phyloP scores from a whole-genome alignment of 1,284 basidiomycete species.

The Leccinum subrobustum region DNA sequence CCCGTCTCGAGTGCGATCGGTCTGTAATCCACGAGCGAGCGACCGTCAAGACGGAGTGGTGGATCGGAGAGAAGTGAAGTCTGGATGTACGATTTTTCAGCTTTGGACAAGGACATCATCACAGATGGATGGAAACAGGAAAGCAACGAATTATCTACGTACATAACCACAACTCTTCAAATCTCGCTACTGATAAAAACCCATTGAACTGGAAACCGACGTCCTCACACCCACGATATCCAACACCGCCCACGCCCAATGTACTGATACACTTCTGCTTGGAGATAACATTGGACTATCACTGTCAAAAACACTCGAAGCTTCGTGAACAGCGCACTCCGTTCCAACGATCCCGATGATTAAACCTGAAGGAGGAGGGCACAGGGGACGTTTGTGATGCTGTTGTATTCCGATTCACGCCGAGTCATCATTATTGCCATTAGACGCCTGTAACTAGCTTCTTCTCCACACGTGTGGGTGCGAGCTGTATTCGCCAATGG shows the following conservation, averaged over 20 bases:
- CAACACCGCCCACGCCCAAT: too few species aligned
- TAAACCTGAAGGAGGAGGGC: too few species aligned
- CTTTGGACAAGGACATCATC: slow-evolving; percentile 55
- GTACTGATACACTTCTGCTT: too few species aligned
- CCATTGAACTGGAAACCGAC: too few species aligned
- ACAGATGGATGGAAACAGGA: neutral
- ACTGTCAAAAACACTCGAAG: too few species aligned
- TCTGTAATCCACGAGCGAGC: slow-evolving; percentile 60
- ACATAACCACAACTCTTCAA: neutral
- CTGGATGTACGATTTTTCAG: slow-evolving; percentile 73
- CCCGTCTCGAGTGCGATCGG: slow-evolving; percentile 68
- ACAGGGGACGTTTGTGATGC: neutral
- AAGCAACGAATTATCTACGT: neutral
- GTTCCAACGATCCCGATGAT: too few species aligned
- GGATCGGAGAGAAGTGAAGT: slow-evolving; percentile 54
- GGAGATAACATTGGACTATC: too few species aligned
- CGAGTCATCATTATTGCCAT: neutral
- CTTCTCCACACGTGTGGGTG: neutral
- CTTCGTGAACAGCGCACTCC: too few species aligned
- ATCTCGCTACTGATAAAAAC: too few species aligned
- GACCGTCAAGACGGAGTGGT: slow-evolving; percentile 67
- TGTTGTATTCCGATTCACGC: neutral
- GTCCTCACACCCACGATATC: too few species aligned
- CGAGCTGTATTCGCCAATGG: slow-evolving; percentile 17
- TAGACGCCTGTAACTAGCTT: neutral